A percentile compares a stretch with the other conserved stretches of the same genome.
phyloP scores from a whole-genome alignment of 768 basidiomycete species.

The Lepiota brunneoincarnata region DNA sequence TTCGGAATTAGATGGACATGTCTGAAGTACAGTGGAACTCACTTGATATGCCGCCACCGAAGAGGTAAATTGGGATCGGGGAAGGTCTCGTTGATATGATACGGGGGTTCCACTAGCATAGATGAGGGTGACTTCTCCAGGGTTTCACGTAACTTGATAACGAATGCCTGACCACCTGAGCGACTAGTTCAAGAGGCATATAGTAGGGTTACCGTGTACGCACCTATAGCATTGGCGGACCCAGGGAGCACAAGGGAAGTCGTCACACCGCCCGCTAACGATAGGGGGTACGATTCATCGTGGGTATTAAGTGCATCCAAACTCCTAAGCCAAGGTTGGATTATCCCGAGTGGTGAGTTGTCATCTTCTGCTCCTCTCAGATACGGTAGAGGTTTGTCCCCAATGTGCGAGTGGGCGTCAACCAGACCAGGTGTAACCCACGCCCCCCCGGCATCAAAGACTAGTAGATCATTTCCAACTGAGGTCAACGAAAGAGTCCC shows the following conservation, averaged over 20 bases:
- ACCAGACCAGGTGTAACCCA: conserved; percentile 83
- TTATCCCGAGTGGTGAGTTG: conserved; percentile 48
- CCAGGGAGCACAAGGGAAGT: conserved; percentile 77
- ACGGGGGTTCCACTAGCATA: conserved; percentile 77
- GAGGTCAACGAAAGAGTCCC: conserved; percentile 15
- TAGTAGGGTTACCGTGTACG: conserved; percentile 2
- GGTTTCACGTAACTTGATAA: conserved; percentile 77
- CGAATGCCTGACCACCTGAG: conserved; percentile 69
- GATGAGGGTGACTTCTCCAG: conserved; percentile 66
- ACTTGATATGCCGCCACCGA: conserved; percentile 81
- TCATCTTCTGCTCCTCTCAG: conserved; percentile 53
- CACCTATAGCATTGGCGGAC: conserved; percentile 63
- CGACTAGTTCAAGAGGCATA: neutral
- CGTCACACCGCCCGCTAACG: conserved; percentile 80
- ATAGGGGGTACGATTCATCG: conserved; percentile 65
- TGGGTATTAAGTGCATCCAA: conserved; percentile 82
- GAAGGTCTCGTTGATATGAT: conserved; percentile 50
- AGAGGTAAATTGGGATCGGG: conserved; percentile 43
- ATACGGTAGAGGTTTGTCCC: conserved; percentile 46
- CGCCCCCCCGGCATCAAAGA: conserved; percentile 61
- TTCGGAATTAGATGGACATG: neutral
- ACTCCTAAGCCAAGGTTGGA: conserved; percentile 64
- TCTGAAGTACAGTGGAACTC: conserved; percentile 15
- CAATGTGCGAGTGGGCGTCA: conserved; percentile 69
- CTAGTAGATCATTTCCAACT: conserved; percentile 37